Base-by-base conservation (phyloP, 441 rosid species). In the Adansonia madagascariensis region DNA sequence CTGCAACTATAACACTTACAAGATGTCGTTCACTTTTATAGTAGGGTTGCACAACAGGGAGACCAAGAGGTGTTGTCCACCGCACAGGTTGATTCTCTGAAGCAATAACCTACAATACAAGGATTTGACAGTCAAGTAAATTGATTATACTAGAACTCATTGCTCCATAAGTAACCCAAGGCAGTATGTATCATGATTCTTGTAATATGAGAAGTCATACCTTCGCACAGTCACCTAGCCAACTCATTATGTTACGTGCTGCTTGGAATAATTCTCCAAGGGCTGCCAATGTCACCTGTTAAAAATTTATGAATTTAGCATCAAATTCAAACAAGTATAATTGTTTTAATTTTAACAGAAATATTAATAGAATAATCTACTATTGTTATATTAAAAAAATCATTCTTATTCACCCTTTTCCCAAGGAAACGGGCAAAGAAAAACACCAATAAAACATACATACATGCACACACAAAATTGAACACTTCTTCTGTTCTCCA, bases 191-290 rank as follows among this genome's bases (percentile, higher is more conserved):
- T 59, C 47, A 60, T 77, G 39, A 1, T 71, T 77, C 47, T 35
- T 49, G 64, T 61, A 17, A 47, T n/a, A n/a, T 7, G 14, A 39
- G 70, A 62, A 60, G 53, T 20, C 50, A 5, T 76, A 92, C 99
- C 94, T 91, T 94, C 46, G 99, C 99, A 82, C 99, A 95, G 82
- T 90, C 95, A 80, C 97, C 92, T 75, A 95, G 94, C 99, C 99
- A 95, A 75, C 85, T 80, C 99, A 94, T 95, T 81, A 95, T 95
- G 84, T 87, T 89, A 55, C 99, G 94, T 41, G 98, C 97, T 66
- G 99, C 98, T 88, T 92, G 88, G 77, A 95, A 95, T 73, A 95
- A 85, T 84, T 95, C 91, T 75, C 89, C 98, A 74, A 95, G 88
- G 56, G 99, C 99, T n/a, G 91, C 89, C 84, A 95, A 76, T 46